Evolutionary conservation across 768 basidiomycete species (phyloP), one percentile per base, ranked within the genome.

Genomic region (Lactarius evosmus): DNA sequence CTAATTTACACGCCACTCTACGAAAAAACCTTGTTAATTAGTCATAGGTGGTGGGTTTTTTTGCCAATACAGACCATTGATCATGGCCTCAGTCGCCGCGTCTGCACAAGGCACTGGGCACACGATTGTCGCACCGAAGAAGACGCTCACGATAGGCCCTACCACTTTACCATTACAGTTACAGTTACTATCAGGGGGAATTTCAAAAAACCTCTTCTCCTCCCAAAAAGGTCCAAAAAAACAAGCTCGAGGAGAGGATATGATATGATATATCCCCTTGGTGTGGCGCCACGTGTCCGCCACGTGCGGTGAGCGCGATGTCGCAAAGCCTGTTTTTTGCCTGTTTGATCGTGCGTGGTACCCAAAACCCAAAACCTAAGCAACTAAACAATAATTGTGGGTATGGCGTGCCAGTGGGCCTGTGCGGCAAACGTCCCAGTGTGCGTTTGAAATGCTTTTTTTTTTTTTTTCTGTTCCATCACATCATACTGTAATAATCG

Each of bases 111-210:
- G n/a, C 36, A 46, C 25, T 56, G 36, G 36, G 29, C 41, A 25
- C 30, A 55, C 49, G 56, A 41, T 51, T 41, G 32, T 52, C 56
- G 46, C 62, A 52, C 50, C 40, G 5, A 34, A 14, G 27, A 27
- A 14, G 27, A 27, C 41, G 27, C 36, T 16, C 33, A 11, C 34
- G 8, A 41, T 25, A 32, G 36, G 30, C 56, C 44, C 53, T 44
- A 16, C 62, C 62, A 53, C n/a, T n/a, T 58, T 53, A 33, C 32
- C 2, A 14, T 38, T 38, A 38, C 36, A 38, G 36, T 38, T 38
- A 38, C 36, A 40, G 38, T 29, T 50, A 50, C n/a, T 12, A 50
- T 50, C 7, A 53, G 62, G 40, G 62, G 40, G 34, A 57, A 57
- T 58, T 63, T 52, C 30, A 33, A 51, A 56, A 6, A 25, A 9